phyloP scores from a whole-genome alignment of 2,329 filamentous ascomycete species.

The Chaetomium sp. region DNA sequence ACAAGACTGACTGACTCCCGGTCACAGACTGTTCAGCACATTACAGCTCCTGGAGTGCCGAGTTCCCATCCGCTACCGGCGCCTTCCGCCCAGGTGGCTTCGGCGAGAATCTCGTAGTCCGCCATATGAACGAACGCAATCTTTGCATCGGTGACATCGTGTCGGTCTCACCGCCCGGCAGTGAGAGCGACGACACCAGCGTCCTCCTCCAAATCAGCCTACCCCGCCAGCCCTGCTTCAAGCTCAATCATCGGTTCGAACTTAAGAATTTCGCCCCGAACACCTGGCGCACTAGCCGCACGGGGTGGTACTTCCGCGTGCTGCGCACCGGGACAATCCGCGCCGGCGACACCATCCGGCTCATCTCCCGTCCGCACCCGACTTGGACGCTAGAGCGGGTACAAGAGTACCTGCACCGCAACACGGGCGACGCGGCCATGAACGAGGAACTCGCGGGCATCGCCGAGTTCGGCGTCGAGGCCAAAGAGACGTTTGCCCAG shows the following conservation, averaged over 20 bases:
- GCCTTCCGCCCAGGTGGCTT: slow-evolving; percentile 54
- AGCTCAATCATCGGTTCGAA: slow-evolving; percentile 61
- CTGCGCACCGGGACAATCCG: slow-evolving; percentile 47
- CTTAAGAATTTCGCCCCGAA: slow-evolving; percentile 55
- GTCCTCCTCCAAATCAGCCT: slow-evolving; percentile 53
- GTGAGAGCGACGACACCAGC: not conserved
- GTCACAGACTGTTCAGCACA: slow-evolving; percentile 50
- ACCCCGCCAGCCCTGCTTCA: slow-evolving; percentile 60
- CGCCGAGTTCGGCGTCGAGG: slow-evolving; percentile 44
- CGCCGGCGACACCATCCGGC: slow-evolving; percentile 49
- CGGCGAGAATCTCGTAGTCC: slow-evolving; percentile 57
- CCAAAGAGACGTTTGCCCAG: slow-evolving; percentile 40
- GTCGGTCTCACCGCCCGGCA: slow-evolving; percentile 30
- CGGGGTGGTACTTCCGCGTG: slow-evolving; percentile 62
- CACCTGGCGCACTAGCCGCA: slow-evolving; percentile 50
- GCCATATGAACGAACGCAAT: slow-evolving; percentile 55
- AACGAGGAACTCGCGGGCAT: slow-evolving; percentile 47
- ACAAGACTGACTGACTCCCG: not conserved
- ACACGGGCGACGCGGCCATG: slow-evolving; percentile 44
- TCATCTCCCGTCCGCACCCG: slow-evolving; percentile 50
- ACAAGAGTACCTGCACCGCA: slow-evolving; percentile 56
- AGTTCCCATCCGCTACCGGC: slow-evolving; percentile 44
- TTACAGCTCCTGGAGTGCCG: slow-evolving; percentile 48
- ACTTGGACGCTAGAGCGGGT: slow-evolving; percentile 57
- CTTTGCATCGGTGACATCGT: slow-evolving; percentile 59